phyloP scores from a whole-genome alignment of 768 basidiomycete species.

The Tubosaeta sp. region DNA sequence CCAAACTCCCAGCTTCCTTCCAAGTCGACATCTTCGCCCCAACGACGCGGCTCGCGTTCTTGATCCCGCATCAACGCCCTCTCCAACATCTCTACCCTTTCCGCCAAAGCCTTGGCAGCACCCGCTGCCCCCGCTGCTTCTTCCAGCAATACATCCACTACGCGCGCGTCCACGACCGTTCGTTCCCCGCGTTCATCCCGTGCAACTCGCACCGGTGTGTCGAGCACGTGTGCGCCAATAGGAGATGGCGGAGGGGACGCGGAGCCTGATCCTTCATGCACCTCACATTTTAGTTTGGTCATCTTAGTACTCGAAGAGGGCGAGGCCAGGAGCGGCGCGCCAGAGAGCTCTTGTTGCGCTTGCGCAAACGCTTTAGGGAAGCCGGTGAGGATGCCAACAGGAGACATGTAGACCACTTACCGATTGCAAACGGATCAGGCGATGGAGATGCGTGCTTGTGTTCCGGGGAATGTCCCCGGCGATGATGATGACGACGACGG shows the following conservation, averaged over 20 bases:
- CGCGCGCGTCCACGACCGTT: slow-evolving; percentile 1
- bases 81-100: slow-evolving; percentile 24
- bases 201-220: slow-evolving; percentile 10
- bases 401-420: slow-evolving; percentile 1
- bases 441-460: background rate
- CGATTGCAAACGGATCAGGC: slow-evolving; percentile 22
- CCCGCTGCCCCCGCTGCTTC: slow-evolving; percentile 16
- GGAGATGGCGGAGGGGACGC: background rate
- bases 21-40: too few relatives aligned
- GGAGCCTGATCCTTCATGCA: background rate
- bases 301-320: background rate
- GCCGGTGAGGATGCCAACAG: background rate
- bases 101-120: slow-evolving; percentile 15
- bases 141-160: slow-evolving; percentile 15
- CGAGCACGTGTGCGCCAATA: background rate
- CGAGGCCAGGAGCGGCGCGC: background rate
- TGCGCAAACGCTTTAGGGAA: slow-evolving; percentile 20
- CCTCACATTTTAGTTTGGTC: background rate
- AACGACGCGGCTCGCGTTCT: background rate
- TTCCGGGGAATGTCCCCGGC: slow-evolving; percentile 5
- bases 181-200: slow-evolving; percentile 1
- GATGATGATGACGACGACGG: slow-evolving; percentile 4
- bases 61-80: slow-evolving; percentile 7
- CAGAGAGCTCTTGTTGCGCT: slow-evolving; percentile 5
- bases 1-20: background rate